Evolutionary conservation across 73 alveolate species (phyloP).

Genomic region (Stentor roeselii): DNA sequence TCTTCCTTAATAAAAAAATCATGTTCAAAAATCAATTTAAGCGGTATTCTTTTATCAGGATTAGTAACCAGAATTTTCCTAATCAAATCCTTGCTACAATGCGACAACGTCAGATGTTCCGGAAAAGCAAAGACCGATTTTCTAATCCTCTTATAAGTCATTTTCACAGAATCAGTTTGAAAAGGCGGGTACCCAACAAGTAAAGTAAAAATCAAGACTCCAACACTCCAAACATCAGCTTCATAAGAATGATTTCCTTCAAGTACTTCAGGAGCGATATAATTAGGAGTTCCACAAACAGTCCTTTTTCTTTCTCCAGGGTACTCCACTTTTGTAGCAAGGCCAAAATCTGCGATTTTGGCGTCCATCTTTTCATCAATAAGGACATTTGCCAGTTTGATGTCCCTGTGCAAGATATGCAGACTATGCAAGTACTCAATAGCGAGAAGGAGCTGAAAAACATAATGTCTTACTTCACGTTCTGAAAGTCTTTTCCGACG

Average conservation of each 20-base stretch:
- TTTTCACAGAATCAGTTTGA: neutral
- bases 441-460: conserved; percentile 50
- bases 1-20: too few relatives aligned
- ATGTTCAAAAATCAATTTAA: neutral
- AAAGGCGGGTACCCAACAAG: neutral
- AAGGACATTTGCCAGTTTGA: conserved; percentile 70
- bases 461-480: conserved; percentile 47
- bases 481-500: conserved; percentile 59
- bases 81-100: neutral
- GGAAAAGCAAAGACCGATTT: neutral
- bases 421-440: conserved; percentile 53
- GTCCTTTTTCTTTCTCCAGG: conserved; percentile 64
- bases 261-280: conserved; percentile 72
- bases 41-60: neutral
- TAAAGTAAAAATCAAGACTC: neutral
- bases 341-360: conserved; percentile 80
- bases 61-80: neutral
- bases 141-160: neutral
- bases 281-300: conserved; percentile 94
- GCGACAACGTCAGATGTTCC: neutral
- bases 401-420: conserved; percentile 76
- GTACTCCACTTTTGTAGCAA: conserved; percentile 49
- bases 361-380: conserved; percentile 33
- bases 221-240: neutral
- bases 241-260: neutral